A percentile compares a stretch with the other conserved stretches of the same genome.
These are phyloP conservation scores for Gossypium longicalyx DNA, from an alignment of 345 rosid species.

Conservation along the genomic window DNA sequence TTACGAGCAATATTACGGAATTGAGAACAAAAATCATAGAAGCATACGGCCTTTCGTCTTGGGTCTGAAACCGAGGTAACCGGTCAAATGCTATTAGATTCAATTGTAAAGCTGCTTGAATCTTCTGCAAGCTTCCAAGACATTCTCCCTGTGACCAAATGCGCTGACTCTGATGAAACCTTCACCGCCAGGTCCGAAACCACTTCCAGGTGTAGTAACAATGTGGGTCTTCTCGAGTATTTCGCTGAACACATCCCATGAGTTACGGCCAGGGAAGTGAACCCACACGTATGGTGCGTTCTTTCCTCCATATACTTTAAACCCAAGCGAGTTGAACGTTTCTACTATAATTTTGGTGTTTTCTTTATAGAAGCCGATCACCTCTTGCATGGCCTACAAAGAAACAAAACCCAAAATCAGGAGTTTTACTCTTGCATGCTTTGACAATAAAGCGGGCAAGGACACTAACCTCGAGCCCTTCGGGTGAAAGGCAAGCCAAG, in stretches of 20 bases:
- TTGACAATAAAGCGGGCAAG: constrained; percentile 4
- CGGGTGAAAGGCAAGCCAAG: constrained; percentile 82
- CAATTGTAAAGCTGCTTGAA: constrained; percentile 78
- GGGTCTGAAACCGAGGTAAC: background rate
- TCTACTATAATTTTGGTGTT: constrained; percentile 73
- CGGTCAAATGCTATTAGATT: constrained; percentile 9
- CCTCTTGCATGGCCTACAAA: constrained; percentile 74
- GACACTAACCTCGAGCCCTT: constrained; percentile 64
- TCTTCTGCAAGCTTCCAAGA: constrained; percentile 87
- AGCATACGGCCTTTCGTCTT: background rate
- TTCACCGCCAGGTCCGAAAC: constrained; percentile 97
- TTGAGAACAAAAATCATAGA: background rate
- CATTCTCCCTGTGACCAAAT: constrained; percentile 81
- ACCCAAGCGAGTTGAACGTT: constrained; percentile 80
- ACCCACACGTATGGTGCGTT: constrained; percentile 97
- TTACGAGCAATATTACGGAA: background rate
- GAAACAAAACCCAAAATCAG: constrained; percentile 14
- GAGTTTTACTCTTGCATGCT: background rate
- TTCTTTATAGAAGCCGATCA: constrained; percentile 89
- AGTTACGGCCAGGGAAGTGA: constrained; percentile 90
- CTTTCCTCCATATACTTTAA: constrained; percentile 76
- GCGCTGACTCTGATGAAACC: constrained; percentile 90
- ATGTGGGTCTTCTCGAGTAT: constrained; percentile 88
- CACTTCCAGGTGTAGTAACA: constrained; percentile 93
- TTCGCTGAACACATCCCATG: constrained; percentile 94